Evolutionary conservation across 106 monocot species (phyloP).

Genomic region (Narthecium ossifragum): DNA sequence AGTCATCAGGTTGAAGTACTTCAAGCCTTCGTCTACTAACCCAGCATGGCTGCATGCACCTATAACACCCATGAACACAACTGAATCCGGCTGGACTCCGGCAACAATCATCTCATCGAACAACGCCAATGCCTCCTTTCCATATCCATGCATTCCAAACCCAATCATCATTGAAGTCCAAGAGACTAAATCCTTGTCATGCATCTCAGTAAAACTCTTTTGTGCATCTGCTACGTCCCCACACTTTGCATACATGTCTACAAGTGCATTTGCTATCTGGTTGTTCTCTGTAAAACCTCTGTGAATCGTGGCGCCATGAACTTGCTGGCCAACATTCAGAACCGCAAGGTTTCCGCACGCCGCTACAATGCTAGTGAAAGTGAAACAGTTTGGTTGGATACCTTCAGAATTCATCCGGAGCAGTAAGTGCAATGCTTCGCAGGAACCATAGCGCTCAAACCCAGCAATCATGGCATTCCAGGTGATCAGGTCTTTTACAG

Average conservation of each 20-base stretch:
- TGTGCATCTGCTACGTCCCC: slow-evolving; percentile 34
- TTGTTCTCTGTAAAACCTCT: slow-evolving; percentile 39
- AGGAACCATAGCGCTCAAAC: slow-evolving; percentile 12
- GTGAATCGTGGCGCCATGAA: slow-evolving; percentile 34
- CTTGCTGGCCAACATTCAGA: slow-evolving; percentile 47
- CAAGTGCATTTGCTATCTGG: slow-evolving; percentile 43
- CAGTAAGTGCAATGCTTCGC: slow-evolving; percentile 24
- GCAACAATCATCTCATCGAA: slow-evolving; percentile 47
- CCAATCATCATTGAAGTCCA: slow-evolving; percentile 72
- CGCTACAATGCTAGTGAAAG: slow-evolving; percentile 45
- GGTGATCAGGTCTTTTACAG: slow-evolving; percentile 43
- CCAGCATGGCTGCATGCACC: slow-evolving; percentile 82
- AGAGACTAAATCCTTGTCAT: slow-evolving; percentile 41
- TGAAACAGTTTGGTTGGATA: slow-evolving; percentile 45
- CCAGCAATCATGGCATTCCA: slow-evolving; percentile 76
- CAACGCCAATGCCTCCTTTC: slow-evolving; percentile 43
- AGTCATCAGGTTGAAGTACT: slow-evolving; percentile 45
- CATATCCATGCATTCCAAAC: slow-evolving; percentile 59
- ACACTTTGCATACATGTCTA: slow-evolving; percentile 86
- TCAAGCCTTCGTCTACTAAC: slow-evolving; percentile 57
- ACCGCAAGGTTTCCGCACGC: slow-evolving; percentile 35
- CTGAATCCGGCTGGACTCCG: slow-evolving; percentile 31
- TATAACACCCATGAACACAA: slow-evolving; percentile 52
- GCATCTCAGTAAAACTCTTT: slow-evolving; percentile 46
- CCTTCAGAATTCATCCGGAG: slow-evolving; percentile 22